Conservation (phyloP, 352 stramenopile genomes). For the Pythium chondricola region DNA sequence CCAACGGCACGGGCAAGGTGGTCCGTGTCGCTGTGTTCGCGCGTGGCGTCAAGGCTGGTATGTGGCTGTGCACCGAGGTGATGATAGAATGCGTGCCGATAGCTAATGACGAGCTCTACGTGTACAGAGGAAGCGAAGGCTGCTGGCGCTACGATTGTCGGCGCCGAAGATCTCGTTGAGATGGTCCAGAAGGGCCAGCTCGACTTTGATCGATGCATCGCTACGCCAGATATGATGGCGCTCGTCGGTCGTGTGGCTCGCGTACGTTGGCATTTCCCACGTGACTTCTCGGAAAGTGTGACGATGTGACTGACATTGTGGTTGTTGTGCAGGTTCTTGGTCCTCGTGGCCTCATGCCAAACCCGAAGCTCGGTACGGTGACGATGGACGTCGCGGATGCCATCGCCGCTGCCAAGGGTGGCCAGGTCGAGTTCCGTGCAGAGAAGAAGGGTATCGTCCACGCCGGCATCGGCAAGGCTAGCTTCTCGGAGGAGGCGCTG, state of each 20-base stretch:
- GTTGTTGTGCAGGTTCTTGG: constrained; percentile 73
- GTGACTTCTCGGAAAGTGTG: background rate
- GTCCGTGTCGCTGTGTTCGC: constrained; percentile 90
- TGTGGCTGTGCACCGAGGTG: too few relatives aligned
- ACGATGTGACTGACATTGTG: background rate
- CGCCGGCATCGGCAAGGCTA: constrained; percentile 84
- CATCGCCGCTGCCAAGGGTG: constrained; percentile 71
- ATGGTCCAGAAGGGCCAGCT: constrained; percentile 85
- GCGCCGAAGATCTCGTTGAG: constrained; percentile 88
- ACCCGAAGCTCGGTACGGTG: constrained; percentile 96
- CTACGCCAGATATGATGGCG: constrained; percentile 91
- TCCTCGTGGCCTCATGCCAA: constrained; percentile 96
- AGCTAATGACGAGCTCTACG: too few relatives aligned
- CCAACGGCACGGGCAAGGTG: constrained; percentile 83
- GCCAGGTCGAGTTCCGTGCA: constrained; percentile 85
- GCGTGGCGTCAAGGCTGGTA: constrained; percentile 72
- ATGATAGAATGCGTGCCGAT: too few relatives aligned
- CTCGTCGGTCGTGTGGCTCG: constrained; percentile 90
- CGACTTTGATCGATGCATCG: constrained; percentile 90
- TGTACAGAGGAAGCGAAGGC: constrained; percentile 76
- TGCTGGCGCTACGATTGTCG: constrained; percentile 86
- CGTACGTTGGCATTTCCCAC: constrained; percentile 20
- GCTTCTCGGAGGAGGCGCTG: constrained; percentile 85
- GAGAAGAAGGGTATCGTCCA: constrained; percentile 90
- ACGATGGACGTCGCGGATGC: constrained; percentile 85